Percentiles rank a stretch among this genome's conserved stretches.
Evolutionary conservation across 148 eudicot genomes (phyloP).

Genomic region (Vaccinium macrocarpon): DNA sequence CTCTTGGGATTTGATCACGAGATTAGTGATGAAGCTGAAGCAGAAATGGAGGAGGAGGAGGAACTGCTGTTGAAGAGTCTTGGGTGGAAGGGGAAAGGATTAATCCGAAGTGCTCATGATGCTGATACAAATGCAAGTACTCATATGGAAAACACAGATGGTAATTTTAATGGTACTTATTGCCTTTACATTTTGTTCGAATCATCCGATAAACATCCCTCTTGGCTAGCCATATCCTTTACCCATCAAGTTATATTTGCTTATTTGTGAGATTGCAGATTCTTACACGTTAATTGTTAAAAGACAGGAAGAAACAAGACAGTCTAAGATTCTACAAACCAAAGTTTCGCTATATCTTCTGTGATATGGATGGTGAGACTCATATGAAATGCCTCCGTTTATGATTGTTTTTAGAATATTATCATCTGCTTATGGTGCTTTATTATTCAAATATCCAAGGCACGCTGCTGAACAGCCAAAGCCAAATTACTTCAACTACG

Average conservation of each 20-base stretch:
- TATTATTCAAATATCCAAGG: constrained; percentile 38
- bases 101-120: constrained; percentile 72
- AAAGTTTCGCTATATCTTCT: constrained; percentile 82
- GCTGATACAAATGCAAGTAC: constrained; percentile 42
- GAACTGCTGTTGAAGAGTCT: constrained; percentile 61
- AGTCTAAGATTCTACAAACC: constrained; percentile 85
- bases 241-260: constrained; percentile 24
- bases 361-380: constrained; percentile 96
- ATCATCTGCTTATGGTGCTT: constrained; percentile 16
- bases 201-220: background rate
- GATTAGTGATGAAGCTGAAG: constrained; percentile 84
- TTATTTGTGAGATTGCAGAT: constrained; percentile 34
- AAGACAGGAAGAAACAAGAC: constrained; percentile 97
- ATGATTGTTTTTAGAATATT: background rate
- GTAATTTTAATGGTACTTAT: constrained; percentile 41
- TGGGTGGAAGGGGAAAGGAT: constrained; percentile 92
- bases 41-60: constrained; percentile 87
- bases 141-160: constrained; percentile 45
- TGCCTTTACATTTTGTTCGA: background rate
- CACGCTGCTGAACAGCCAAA: constrained; percentile 82
- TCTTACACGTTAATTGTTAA: constrained; percentile 55
- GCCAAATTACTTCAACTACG: constrained; percentile 56
- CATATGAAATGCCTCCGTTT: background rate
- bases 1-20: constrained; percentile 96
- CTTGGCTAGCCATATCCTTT: constrained; percentile 12